Conservation (phyloP, 1,139 yeast genomes). For the Lodderomyces jiufengensis region DNA sequence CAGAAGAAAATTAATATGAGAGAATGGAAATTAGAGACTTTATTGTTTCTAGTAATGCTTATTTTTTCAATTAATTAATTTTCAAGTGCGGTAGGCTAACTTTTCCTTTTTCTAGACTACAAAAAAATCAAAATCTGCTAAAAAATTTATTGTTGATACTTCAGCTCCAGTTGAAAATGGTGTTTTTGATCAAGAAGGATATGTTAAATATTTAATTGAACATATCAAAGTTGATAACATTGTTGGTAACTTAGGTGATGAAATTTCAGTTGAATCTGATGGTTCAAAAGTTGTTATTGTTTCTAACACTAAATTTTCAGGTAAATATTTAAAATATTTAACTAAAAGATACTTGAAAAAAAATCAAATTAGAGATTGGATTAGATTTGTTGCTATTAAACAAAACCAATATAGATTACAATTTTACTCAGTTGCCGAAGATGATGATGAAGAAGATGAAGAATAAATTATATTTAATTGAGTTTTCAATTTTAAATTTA, state of each 20-base stretch:
- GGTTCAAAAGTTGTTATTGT: constrained; percentile 78
- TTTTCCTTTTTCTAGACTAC: constrained; percentile 53
- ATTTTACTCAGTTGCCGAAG: constrained; percentile 97
- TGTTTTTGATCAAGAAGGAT: constrained; percentile 95
- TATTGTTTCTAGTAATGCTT: too few relatives aligned
- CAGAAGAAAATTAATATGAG: constrained; percentile 2
- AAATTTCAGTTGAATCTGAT: constrained; percentile 82
- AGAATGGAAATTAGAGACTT: too few relatives aligned
- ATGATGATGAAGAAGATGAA: constrained; percentile 93
- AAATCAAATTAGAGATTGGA: constrained; percentile 99
- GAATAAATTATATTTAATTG: constrained; percentile 42
- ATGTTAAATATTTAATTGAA: constrained; percentile 97
- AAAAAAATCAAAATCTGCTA: constrained; percentile 74
- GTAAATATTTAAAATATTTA: constrained; percentile 99
- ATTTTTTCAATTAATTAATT: constrained; percentile 11
- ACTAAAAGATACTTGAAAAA: constrained; percentile 99
- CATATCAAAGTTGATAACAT: constrained; percentile 98
- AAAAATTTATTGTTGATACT: constrained; percentile 94
- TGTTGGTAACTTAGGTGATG: constrained; percentile 96
- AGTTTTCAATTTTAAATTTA: background rate
- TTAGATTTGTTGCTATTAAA: constrained; percentile 96
- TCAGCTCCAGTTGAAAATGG: constrained; percentile 97
- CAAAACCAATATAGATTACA: constrained; percentile 97
- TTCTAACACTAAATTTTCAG: constrained; percentile 94
- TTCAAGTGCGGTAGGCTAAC: constrained; percentile 60